phyloP scores from a whole-genome alignment of 2,329 filamentous ascomycete species.

The Didymellaceae sp. region DNA sequence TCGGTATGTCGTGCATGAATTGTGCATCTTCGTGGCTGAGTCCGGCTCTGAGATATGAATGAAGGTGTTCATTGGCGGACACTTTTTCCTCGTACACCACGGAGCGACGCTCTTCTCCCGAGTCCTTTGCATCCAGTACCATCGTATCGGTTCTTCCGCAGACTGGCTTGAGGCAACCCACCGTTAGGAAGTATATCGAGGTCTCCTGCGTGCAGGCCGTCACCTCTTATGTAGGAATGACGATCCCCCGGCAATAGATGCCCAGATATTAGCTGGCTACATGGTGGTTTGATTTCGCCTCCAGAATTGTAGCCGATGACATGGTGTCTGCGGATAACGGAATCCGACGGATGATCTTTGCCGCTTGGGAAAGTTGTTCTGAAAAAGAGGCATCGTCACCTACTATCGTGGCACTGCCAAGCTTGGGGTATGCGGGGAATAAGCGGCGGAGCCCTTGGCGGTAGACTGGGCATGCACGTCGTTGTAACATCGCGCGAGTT shows the following conservation, averaged over 20 bases:
- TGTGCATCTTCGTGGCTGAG: slow-evolving; percentile 34
- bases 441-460: slow-evolving; percentile 9
- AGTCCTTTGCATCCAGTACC: slow-evolving; percentile 4
- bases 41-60: slow-evolving; percentile 18
- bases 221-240: not conserved
- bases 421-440: slow-evolving; percentile 10
- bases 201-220: not conserved
- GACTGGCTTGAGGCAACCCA: too few relatives aligned
- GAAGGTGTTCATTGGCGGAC: slow-evolving; percentile 15
- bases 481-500: not conserved
- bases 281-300: not conserved
- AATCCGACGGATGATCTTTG: not conserved
- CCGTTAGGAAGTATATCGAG: too few relatives aligned
- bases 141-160: not conserved
- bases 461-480: slow-evolving; percentile 7
- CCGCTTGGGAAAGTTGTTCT: not conserved
- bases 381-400: not conserved
- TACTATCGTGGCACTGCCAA: slow-evolving; percentile 9
- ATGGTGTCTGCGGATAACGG: not conserved
- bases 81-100: slow-evolving; percentile 10
- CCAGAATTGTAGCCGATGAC: not conserved
- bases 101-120: slow-evolving; percentile 1
- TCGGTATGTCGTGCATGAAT: slow-evolving; percentile 32
- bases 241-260: not conserved
- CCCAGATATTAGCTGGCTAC: too few relatives aligned